phyloP scores from a whole-genome alignment of 176 grass and related monocot genomes.

The Oryza meridionalis region DNA sequence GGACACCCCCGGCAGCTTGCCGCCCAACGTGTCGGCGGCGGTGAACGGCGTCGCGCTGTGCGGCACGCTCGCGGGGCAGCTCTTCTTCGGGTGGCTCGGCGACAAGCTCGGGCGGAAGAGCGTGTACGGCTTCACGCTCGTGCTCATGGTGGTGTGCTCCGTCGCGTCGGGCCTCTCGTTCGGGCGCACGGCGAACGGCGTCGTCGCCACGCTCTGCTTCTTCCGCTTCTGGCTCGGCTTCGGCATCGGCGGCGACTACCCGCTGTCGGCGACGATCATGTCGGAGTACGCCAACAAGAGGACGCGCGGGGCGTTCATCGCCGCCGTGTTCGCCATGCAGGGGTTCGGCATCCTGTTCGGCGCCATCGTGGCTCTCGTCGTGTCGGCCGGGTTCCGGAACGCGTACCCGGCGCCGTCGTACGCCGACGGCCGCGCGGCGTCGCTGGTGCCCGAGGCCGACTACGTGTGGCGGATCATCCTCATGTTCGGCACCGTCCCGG shows the following conservation, averaged over 20 bases:
- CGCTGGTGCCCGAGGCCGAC: constrained; percentile 51
- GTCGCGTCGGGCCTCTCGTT: constrained; percentile 66
- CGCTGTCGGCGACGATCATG: constrained; percentile 76
- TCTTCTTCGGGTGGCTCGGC: constrained; percentile 64
- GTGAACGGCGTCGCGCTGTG: constrained; percentile 65
- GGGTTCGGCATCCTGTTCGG: constrained; percentile 65
- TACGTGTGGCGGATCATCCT: constrained; percentile 70
- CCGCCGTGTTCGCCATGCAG: constrained; percentile 80
- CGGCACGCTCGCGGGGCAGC: constrained; percentile 32
- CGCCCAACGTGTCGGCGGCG: constrained; percentile 49
- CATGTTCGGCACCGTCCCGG: constrained; percentile 65
- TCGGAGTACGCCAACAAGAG: constrained; percentile 80
- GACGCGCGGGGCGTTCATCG: constrained; percentile 72
- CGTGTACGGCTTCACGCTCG: constrained; percentile 67
- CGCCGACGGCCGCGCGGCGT: constrained; percentile 28
- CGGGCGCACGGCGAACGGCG: constrained; percentile 43
- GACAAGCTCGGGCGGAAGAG: constrained; percentile 70
- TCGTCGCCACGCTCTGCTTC: constrained; percentile 67
- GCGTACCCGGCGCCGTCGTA: constrained; percentile 55
- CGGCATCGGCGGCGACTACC: constrained; percentile 79
- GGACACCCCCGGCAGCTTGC: constrained; percentile 34
- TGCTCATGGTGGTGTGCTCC: constrained; percentile 72
- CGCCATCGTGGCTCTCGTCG: constrained; percentile 42
- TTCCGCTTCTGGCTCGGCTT: constrained; percentile 86
- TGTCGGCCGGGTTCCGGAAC: constrained; percentile 45